Base-by-base conservation (phyloP, 2,329 filamentous ascomycete species). In the Colletotrichum trifolii region DNA sequence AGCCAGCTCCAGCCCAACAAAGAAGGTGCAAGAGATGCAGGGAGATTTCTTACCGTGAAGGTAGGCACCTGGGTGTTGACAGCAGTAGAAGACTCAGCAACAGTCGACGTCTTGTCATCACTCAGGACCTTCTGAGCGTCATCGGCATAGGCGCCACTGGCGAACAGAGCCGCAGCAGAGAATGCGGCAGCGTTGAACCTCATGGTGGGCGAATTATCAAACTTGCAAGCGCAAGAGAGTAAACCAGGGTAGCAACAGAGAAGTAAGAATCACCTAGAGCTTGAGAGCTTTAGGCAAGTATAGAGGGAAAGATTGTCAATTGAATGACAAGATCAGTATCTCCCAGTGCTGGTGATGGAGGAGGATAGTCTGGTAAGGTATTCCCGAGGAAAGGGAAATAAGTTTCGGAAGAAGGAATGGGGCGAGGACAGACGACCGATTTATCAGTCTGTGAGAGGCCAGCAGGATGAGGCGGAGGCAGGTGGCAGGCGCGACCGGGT, bases 141-240 rank as follows among this genome's bases (percentile, higher is more conserved):
- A 69, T 91, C 90, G 69, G 89, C 87, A 70, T 88, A 85, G 74
- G 90, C 89, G 71, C 88, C 87, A 77, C 89, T 87, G 71, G 90
- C 90, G 75, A 91, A 80, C 71, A 93, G 79, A 73, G 91, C 88
- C 74, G 92, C 91, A 77, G 92, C 90, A 75, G 91, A 87, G 71
- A 91, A 88, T 71, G 90, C 91, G 74, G 93, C 87, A 78, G 91
- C 84, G 82, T 91, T 91, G 81, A 97, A 89, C 88, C 91, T 93
- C 93, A 97, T 96, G 76, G 75, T 89, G 85, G 69, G 72, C 66
- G 60, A 60, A 66, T 54, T 59, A 62, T 64, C 66, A 39, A 40
- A 34, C 39, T 54, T 43, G 53, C 49, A 15, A 42, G 54, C 17
- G 52, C 45, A 61, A 54, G 42, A 35, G 38, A 40, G 36, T 17